Percentiles rank a stretch among this genome's conserved stretches.
phyloP scores from a whole-genome alignment of 305 asterid species.

The Solanum hybrid region DNA sequence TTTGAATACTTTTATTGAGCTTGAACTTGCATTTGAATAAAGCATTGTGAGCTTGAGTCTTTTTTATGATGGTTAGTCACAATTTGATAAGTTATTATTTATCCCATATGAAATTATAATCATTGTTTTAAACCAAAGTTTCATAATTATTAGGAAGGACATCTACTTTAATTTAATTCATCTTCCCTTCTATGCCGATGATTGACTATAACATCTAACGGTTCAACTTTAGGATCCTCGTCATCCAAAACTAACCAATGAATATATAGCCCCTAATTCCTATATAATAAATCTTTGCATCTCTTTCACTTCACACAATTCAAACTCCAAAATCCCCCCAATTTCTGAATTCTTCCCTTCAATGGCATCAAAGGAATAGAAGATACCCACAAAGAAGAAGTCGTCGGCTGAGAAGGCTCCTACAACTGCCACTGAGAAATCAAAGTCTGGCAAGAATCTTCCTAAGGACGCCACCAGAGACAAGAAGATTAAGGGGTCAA shows the following conservation, averaged over 20 bases:
- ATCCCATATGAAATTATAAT: not conserved
- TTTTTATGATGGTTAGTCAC: no score
- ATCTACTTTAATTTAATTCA: not conserved
- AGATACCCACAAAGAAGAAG: not conserved
- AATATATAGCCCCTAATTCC: not conserved
- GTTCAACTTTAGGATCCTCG: not conserved
- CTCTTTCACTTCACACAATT: not conserved
- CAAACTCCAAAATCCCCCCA: not conserved
- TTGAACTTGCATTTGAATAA: no score
- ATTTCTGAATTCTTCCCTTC: not conserved
- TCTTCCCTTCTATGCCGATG: not conserved
- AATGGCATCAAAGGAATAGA: not conserved
- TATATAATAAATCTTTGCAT: not conserved
- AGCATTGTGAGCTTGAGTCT: no score
- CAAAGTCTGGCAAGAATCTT: not conserved
- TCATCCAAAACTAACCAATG: not conserved
- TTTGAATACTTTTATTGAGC: no score
- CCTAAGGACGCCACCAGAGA: slow-evolving; percentile 2
- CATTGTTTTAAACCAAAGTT: not conserved
- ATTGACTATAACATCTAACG: not conserved
- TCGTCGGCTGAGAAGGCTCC: not conserved
- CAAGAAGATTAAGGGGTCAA: slow-evolving; percentile 10
- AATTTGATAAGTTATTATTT: not conserved
- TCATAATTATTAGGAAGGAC: not conserved
- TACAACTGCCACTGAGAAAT: not conserved